phyloP scores from a whole-genome alignment of 208 protist species.

The Trichomonas vaginalis region DNA sequence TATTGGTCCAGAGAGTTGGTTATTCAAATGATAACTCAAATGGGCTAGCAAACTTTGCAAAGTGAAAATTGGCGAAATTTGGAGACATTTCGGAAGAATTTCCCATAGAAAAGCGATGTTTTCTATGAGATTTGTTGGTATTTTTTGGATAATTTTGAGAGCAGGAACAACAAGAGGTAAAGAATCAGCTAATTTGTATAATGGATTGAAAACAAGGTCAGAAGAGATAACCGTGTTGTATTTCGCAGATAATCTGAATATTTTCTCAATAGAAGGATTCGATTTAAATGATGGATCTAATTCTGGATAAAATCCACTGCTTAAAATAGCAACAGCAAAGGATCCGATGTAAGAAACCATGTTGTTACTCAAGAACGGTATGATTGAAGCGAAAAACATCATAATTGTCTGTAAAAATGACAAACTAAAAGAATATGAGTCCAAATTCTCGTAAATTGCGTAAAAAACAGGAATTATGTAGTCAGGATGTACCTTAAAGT shows the following conservation, averaged over 20 bases:
- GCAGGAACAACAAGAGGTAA: background rate
- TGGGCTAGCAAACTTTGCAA: background rate
- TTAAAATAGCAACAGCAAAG: background rate
- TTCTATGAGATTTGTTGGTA: background rate
- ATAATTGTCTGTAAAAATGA: background rate
- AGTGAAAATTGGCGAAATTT: background rate
- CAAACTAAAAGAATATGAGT: background rate
- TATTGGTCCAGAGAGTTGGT: background rate
- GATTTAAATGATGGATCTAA: background rate
- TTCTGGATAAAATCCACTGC: background rate
- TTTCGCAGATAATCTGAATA: background rate
- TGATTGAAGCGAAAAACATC: background rate
- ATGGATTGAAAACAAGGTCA: background rate
- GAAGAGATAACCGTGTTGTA: background rate
- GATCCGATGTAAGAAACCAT: background rate
- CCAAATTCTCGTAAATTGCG: background rate
- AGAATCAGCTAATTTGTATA: background rate
- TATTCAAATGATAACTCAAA: background rate
- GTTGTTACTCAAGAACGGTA: background rate
- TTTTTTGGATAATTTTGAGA: background rate
- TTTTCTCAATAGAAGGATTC: background rate
- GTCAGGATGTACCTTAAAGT: background rate
- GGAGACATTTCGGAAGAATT: background rate
- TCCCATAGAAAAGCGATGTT: background rate
- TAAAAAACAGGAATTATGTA: background rate